phyloP scores from a whole-genome alignment of 2,329 filamentous ascomycete species.

The Arthroderma sp. region DNA sequence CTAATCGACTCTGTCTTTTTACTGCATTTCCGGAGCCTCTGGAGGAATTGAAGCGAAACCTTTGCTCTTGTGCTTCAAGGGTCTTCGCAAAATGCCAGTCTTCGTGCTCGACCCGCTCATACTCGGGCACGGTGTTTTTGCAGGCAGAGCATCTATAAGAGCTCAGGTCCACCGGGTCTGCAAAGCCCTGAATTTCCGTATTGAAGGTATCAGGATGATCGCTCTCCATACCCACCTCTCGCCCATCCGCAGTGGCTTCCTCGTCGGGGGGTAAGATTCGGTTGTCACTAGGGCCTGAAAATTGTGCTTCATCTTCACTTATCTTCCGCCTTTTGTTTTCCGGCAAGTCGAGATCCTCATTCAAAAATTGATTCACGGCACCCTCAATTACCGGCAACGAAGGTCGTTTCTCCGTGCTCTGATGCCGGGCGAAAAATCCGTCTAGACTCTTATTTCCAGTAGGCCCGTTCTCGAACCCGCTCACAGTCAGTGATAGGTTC shows the following conservation, averaged over 20 bases:
- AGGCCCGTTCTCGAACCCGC: conserved; percentile 82
- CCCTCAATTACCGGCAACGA: background rate
- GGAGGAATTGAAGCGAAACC: background rate
- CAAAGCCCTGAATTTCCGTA: background rate
- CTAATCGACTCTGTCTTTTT: conserved; percentile 10
- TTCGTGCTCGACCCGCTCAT: conserved; percentile 59
- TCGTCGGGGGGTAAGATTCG: too few species aligned
- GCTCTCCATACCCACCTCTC: too few species aligned
- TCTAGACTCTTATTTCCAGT: conserved; percentile 76
- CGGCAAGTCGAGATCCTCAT: background rate
- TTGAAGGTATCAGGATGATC: background rate
- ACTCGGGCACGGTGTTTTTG: conserved; percentile 43
- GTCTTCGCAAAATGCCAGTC: conserved; percentile 95
- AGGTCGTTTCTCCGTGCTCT: conserved; percentile 17
- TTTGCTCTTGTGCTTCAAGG: conserved; percentile 29
- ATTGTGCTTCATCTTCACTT: too few species aligned
- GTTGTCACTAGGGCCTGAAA: too few species aligned
- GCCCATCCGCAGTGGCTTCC: too few species aligned
- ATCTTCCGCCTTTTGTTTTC: background rate
- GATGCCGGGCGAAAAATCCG: conserved; percentile 63
- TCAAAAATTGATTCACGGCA: too few species aligned
- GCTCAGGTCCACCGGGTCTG: background rate
- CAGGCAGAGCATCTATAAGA: conserved; percentile 49
- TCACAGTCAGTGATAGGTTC: conserved; percentile 78
- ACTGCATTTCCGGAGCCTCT: conserved; percentile 1